A percentile compares a stretch with the other conserved stretches of the same genome.
These are phyloP conservation scores for Didymella pomorum DNA, from an alignment of 2,329 filamentous ascomycete species.

Conservation along the genomic window DNA sequence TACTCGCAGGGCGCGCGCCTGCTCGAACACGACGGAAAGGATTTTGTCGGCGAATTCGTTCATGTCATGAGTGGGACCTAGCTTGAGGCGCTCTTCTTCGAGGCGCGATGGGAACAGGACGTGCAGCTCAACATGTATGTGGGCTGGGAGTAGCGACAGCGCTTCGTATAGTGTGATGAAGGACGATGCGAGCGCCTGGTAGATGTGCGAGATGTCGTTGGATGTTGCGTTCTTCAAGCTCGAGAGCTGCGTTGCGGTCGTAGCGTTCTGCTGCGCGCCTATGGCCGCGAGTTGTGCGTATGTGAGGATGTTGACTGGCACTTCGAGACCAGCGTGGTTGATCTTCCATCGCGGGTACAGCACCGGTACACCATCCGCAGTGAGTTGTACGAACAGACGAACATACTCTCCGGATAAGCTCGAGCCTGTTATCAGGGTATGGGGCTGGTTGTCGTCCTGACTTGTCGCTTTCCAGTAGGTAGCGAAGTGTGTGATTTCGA, in stretches of 20 bases:
- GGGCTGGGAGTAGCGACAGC: constrained; percentile 74
- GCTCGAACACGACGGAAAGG: constrained; percentile 86
- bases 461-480: constrained; percentile 99
- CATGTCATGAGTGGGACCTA: constrained; percentile 80
- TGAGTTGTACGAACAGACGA: constrained; percentile 89
- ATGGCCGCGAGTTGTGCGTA: constrained; percentile 72
- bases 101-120: constrained; percentile 81
- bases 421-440: constrained; percentile 89
- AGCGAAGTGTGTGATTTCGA: constrained; percentile 97
- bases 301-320: constrained; percentile 81
- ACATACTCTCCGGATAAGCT: constrained; percentile 97
- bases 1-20: constrained; percentile 75
- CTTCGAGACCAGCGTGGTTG: constrained; percentile 75
- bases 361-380: constrained; percentile 84
- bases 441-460: constrained; percentile 84
- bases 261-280: constrained; percentile 45
- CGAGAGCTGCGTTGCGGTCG: constrained; percentile 34
- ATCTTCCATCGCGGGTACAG: constrained; percentile 88
- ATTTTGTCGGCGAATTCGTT: constrained; percentile 87
- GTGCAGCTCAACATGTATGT: constrained; percentile 91
- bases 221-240: constrained; percentile 36
- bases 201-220: constrained; percentile 64
- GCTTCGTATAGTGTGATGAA: constrained; percentile 84
- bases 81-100: constrained; percentile 73
- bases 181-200: constrained; percentile 75